phyloP scores from a whole-genome alignment of 2,329 filamentous ascomycete genomes.

The Biscogniauxia mediterranea region DNA sequence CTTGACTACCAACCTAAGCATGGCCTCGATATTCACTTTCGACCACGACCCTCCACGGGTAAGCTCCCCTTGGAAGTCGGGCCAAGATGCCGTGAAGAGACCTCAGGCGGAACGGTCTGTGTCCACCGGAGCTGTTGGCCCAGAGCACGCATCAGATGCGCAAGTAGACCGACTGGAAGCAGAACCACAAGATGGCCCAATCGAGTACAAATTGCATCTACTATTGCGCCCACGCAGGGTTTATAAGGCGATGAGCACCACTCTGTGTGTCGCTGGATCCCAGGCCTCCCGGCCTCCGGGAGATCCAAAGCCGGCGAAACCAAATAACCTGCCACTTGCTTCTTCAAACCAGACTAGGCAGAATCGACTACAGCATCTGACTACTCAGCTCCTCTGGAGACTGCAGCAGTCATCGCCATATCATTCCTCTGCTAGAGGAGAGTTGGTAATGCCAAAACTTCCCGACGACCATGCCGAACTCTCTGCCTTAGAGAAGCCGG shows the following conservation, averaged over 20 bases:
- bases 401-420: constrained; percentile 92
- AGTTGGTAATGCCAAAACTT: constrained; percentile 71
- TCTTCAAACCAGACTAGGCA: constrained; percentile 70
- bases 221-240: constrained; percentile 74
- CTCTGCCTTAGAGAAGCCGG: constrained; percentile 46
- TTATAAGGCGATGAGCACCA: constrained; percentile 71
- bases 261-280: constrained; percentile 30
- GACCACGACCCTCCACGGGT: constrained; percentile 85
- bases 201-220: constrained; percentile 94
- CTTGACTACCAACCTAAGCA: constrained; percentile 34
- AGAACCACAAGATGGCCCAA: constrained; percentile 90
- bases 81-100: constrained; percentile 44
- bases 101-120: constrained; percentile 29
- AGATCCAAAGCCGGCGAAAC: constrained; percentile 28
- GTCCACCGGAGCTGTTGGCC: constrained; percentile 33
- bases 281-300: constrained; percentile 30
- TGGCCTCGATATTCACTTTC: constrained; percentile 96
- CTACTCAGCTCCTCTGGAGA: constrained; percentile 92
- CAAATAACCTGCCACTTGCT: constrained; percentile 20
- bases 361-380: constrained; percentile 83
- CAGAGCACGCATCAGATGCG: constrained; percentile 32
- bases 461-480: constrained; percentile 60
- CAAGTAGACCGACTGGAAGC: constrained; percentile 70
- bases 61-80: constrained; percentile 82
- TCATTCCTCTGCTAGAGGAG: constrained; percentile 75